phyloP scores from a whole-genome alignment of 2,329 filamentous ascomycete genomes.

The Ascochyta fabae region DNA sequence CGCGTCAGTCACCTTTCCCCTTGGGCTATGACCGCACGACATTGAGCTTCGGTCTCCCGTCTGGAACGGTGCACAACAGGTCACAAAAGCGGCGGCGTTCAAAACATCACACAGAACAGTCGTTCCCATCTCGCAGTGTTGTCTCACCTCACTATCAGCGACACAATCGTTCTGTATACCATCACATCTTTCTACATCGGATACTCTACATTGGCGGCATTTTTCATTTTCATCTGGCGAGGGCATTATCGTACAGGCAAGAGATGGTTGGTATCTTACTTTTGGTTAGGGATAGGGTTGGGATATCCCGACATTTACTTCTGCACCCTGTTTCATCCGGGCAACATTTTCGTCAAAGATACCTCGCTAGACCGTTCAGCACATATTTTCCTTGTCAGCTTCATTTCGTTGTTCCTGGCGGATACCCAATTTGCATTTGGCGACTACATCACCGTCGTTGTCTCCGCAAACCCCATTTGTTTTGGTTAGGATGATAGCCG shows the following conservation, averaged over 20 bases:
- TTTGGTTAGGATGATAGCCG: constrained; percentile 23
- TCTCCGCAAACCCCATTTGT: constrained; percentile 22
- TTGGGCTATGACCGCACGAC: constrained; percentile 45
- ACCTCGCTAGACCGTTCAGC: constrained; percentile 40
- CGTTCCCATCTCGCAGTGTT: constrained; percentile 31
- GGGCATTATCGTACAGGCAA: constrained; percentile 22
- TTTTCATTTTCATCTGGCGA: constrained; percentile 25
- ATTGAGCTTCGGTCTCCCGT: constrained; percentile 42
- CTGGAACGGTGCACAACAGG: constrained; percentile 43
- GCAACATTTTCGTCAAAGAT: constrained; percentile 35
- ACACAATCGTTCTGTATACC: constrained; percentile 34
- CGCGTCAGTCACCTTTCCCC: constrained; percentile 27
- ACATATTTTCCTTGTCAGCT: constrained; percentile 31
- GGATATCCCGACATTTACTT: constrained; percentile 21
- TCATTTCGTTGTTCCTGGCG: constrained; percentile 36
- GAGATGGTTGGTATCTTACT: constrained; percentile 23
- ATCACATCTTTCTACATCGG: constrained; percentile 25
- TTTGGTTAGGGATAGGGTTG: constrained; percentile 11
- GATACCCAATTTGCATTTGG: constrained; percentile 48
- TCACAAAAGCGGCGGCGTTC: constrained; percentile 15
- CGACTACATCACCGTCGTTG: constrained; percentile 28
- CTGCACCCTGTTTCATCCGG: constrained; percentile 25
- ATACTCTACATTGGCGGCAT: constrained; percentile 36
- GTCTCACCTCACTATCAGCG: constrained; percentile 27
- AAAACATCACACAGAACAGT: constrained; percentile 31